Base-by-base conservation (phyloP, 2,329 filamentous ascomycete genomes). In the Didymella lethalis region DNA sequence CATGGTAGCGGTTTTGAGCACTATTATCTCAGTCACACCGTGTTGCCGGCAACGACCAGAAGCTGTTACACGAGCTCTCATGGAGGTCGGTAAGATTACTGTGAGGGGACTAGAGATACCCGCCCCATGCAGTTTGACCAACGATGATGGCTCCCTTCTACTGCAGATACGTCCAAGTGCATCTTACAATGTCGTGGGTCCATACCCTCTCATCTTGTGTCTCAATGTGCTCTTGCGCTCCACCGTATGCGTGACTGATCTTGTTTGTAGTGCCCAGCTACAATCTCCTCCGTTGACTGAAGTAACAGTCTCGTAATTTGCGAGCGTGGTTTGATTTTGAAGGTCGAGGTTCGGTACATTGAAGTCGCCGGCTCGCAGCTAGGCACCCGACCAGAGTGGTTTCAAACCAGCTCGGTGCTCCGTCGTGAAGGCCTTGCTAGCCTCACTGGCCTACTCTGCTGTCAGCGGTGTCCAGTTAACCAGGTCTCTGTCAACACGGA, bases 231-330 rank as follows among this genome's bases (percentile, higher is more conserved):
- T 82, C 83, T 64, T 40, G 36, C 36, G 86, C 83, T 43, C 86
- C 86, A 26, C 86, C 86, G 64, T 83, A 88, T 4, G 85, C 75
- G 68, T 86, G 88, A 28, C 88, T 78, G 23, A 82, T 76, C 70
- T 86, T 86, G 74, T 88, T 88, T 36, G 85, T 77, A 16, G 79
- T 74, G 68, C 88, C 86, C 5, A 79, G 75, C 36, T 18, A 85
- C 3, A 88, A 74, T 81, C 63, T 4, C 79, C 79, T 29, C 80
- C 76, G 50, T 68, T 64, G 6, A 81, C 73, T 44, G 76, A 71
- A 0, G 86, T 85, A 7, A 87, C 78, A 1, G 81, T 78, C n/a
- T 74, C 74, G 18, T 40, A 11, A 5, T 20, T 40, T 18, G 36
- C 18, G 18, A 40, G 18, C 7, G 36, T 40, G n/a, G n/a, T 10